phyloP scores from a whole-genome alignment of 495 filamentous ascomycete genomes.

The Penicillium samsonianum region DNA sequence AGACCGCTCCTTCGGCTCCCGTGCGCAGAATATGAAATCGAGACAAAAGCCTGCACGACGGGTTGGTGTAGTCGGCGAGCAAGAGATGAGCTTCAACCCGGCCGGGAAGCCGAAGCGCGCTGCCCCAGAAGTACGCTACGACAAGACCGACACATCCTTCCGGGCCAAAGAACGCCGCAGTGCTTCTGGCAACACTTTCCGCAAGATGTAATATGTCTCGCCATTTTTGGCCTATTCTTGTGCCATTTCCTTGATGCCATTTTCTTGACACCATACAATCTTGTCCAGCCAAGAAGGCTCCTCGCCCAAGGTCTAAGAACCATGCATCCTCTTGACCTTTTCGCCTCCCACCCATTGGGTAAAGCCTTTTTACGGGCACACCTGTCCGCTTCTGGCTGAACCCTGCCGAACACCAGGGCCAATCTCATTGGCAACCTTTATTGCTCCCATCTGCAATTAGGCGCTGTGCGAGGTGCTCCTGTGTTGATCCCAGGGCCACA shows the following conservation, averaged over 20 bases:
- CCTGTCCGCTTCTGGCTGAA: neutral
- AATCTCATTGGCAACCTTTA: neutral
- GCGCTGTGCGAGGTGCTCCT: neutral
- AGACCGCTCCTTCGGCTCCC: slow-evolving; percentile 70
- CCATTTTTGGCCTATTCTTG: neutral
- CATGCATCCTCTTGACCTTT: neutral
- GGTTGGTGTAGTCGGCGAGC: slow-evolving; percentile 73
- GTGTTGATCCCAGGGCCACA: neutral
- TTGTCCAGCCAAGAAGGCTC: neutral
- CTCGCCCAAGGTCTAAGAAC: neutral
- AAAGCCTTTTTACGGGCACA: neutral
- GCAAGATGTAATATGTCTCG: slow-evolving; percentile 44
- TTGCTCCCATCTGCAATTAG: neutral
- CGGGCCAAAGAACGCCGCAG: slow-evolving; percentile 50
- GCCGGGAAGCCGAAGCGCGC: slow-evolving; percentile 54
- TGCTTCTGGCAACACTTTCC: slow-evolving; percentile 55
- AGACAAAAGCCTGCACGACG: slow-evolving; percentile 48
- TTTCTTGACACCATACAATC: slow-evolving; percentile 1
- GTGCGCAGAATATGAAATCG: slow-evolving; percentile 54
- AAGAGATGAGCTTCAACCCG: slow-evolving; percentile 82
- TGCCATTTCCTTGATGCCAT: slow-evolving; percentile 4
- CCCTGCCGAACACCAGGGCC: neutral
- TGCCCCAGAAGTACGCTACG: slow-evolving; percentile 32
- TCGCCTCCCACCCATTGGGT: neutral
- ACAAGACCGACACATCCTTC: slow-evolving; percentile 32